These are phyloP conservation scores for Cetraspora pellucida DNA, from an alignment of 192 early-diverging fungal genomes.

Conservation along the genomic window DNA sequence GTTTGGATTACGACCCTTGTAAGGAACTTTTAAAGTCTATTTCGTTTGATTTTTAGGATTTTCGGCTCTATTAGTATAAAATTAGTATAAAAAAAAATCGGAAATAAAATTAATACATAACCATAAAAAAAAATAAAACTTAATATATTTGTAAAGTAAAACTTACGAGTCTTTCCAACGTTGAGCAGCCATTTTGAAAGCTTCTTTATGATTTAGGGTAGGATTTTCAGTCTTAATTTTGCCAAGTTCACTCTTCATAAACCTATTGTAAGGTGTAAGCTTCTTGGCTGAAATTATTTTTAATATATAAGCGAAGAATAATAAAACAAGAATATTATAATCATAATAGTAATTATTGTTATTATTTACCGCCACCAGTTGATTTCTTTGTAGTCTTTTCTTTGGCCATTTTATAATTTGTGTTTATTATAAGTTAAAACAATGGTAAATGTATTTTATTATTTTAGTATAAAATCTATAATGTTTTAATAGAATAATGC, in stretches of 20 bases:
- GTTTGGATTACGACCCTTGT: too few species aligned
- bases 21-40: too few species aligned
- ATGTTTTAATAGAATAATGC: too few species aligned
- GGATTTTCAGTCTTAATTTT: constrained; percentile 67
- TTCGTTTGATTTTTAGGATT: constrained; percentile 12
- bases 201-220: constrained; percentile 62
- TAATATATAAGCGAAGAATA: not conserved
- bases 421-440: too few species aligned
- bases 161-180: constrained; percentile 52
- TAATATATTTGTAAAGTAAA: not conserved
- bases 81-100: not conserved
- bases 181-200: constrained; percentile 66
- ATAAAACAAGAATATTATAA: not conserved
- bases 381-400: constrained; percentile 14
- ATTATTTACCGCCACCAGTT: not conserved
- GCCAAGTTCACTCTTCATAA: constrained; percentile 68
- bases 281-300: constrained; percentile 4
- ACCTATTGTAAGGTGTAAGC: constrained; percentile 66
- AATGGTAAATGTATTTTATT: too few species aligned
- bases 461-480: too few species aligned
- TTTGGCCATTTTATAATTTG: constrained; percentile 7
- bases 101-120: not conserved
- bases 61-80: not conserved
- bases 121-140: not conserved
- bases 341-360: not conserved